Base-by-base conservation (phyloP, 805 yeast species). In the Debaryomyces hansenii region DNA sequence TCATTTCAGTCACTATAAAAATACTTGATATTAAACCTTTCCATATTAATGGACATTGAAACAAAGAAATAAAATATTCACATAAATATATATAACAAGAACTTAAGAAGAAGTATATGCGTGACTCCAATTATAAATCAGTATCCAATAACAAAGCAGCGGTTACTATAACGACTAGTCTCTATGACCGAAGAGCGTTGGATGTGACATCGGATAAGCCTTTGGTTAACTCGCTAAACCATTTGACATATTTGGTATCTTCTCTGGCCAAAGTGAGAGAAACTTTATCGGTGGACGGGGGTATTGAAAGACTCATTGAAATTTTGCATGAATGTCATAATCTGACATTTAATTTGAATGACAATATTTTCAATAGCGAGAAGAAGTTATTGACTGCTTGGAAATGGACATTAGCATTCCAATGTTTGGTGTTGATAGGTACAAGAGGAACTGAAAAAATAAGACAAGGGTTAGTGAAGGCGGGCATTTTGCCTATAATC, bases 361-460 rank as follows among this genome's bases (percentile, higher is more conserved):
- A 67, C 42, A 62, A 55, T 47, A 62, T 66, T 27, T 63, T 66
- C 51, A 67, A 66, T 49, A 60, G 64, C 41, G 78, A 73, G 47
- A 65, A 60, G 51, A 73, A 70, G 49, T 77, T 83, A 20, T 72
- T 89, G 52, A 74, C 86, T n/a, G 91, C 96, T 0, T 92, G 97
- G 97, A 92, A 92, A 69, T 92, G 99, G 99, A 88, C 96, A 5
- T 70, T 92, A 45, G 88, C 97, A 0, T 83, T 94, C 60, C 99
- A 92, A 70, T 91, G 97, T 62, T 70, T 92, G 46, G 96, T 92
- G 1, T 77, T 90, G 46, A 83, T 92, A 15, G 97, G 97, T 11
- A 90, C 97, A 1, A 77, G 97, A 54, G 99, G 99, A 20, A 83
- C 95, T 1, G 97, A 91, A 64, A 70, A 74, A 43, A 88, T 91